Conservation (phyloP, 352 stramenopile genomes). For the Phytopythium aichiense region DNA sequence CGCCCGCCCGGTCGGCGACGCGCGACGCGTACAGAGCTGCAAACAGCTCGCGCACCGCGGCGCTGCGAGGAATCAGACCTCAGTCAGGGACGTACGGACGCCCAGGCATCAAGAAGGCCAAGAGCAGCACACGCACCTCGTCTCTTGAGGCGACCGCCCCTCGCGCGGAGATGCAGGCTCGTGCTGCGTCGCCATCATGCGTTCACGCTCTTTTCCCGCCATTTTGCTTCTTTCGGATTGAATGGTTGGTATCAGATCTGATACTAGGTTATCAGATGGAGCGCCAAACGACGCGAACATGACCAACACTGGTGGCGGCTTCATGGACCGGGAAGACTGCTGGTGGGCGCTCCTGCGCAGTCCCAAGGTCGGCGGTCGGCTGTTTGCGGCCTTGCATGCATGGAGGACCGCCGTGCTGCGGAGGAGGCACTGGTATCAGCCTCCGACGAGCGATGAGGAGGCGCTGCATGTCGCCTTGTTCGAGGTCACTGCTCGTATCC, state of each 20-base stretch:
- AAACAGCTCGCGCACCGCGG: conserved; percentile 25
- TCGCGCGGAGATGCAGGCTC: neutral
- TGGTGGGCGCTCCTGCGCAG: conserved; percentile 39
- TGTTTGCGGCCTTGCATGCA: conserved; percentile 41
- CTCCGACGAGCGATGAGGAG: conserved; percentile 17
- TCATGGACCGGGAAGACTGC: conserved; percentile 3
- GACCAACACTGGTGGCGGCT: neutral
- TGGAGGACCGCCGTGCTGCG: conserved; percentile 38
- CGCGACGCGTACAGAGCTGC: conserved; percentile 42
- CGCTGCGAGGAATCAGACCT: neutral
- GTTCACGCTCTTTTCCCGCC: neutral
- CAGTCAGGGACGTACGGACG: neutral
- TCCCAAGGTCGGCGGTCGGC: conserved; percentile 7
- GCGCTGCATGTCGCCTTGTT: conserved; percentile 42
- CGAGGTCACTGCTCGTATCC: conserved; percentile 25
- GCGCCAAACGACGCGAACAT: neutral
- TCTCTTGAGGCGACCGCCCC: neutral
- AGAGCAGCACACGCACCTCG: neutral
- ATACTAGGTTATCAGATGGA: neutral
- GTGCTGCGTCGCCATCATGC: neutral
- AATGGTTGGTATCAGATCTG: neutral
- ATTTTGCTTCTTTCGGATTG: neutral
- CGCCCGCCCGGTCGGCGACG: conserved; percentile 21
- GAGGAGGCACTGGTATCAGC: conserved; percentile 34
- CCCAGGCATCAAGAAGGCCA: neutral